These are phyloP conservation scores for Trametes polyzona DNA, from an alignment of 1,284 basidiomycete species.

Conservation along the genomic window DNA sequence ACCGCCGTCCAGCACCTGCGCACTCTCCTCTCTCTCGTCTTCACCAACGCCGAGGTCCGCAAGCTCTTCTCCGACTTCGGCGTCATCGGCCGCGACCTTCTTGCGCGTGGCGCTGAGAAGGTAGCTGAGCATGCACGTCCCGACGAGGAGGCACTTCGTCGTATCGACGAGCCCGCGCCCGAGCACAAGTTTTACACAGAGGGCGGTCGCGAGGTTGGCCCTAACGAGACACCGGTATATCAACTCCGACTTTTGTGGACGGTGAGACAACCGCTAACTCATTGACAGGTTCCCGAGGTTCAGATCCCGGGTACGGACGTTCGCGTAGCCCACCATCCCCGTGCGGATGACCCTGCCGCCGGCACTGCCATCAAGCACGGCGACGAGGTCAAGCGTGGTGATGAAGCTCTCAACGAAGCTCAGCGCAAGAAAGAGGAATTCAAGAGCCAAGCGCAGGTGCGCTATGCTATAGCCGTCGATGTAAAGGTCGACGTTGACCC, in stretches of 20 bases:
- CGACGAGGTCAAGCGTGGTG: slow-evolving; percentile 40
- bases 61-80: slow-evolving; percentile 86
- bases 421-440: slow-evolving; percentile 26
- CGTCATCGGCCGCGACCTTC: slow-evolving; percentile 84
- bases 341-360: slow-evolving; percentile 26
- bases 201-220: slow-evolving; percentile 50
- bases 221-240: slow-evolving; percentile 36
- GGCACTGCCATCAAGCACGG: slow-evolving; percentile 34
- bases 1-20: slow-evolving; percentile 79
- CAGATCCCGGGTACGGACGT: slow-evolving; percentile 49
- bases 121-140: slow-evolving; percentile 79
- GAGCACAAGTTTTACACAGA: slow-evolving; percentile 59
- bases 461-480: not conserved
- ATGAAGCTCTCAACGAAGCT: slow-evolving; percentile 32
- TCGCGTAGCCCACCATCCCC: slow-evolving; percentile 51
- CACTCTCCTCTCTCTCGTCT: slow-evolving; percentile 79
- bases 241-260: slow-evolving; percentile 45
- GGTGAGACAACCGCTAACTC: slow-evolving; percentile 27
- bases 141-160: slow-evolving; percentile 59
- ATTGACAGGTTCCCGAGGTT: slow-evolving; percentile 46
- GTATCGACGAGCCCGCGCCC: slow-evolving; percentile 74
- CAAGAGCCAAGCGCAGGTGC: slow-evolving; percentile 29
- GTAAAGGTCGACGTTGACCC: not conserved
- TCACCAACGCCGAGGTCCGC: slow-evolving; percentile 91
- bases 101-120: slow-evolving; percentile 78